Percentiles rank a stretch among this genome's conserved stretches.
These are phyloP conservation scores for Colletotrichum tropicicola DNA, from an alignment of 2,329 filamentous ascomycete genomes.

Conservation along the genomic window DNA sequence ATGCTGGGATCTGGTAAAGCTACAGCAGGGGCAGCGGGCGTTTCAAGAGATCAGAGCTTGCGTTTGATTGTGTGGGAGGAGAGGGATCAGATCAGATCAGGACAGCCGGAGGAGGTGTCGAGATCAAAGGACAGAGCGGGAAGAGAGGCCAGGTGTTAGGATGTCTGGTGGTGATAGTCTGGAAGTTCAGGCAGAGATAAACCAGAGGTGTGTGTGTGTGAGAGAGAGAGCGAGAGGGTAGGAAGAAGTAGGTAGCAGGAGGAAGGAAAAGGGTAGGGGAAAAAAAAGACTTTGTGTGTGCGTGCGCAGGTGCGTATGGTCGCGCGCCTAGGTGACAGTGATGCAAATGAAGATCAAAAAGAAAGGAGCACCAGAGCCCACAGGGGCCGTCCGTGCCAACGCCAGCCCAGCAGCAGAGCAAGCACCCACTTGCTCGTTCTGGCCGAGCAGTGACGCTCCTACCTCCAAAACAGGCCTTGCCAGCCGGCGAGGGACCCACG, in stretches of 20 bases:
- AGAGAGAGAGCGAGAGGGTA: too few species aligned
- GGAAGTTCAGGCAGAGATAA: slow-evolving; percentile 23
- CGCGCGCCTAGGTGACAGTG: slow-evolving; percentile 5
- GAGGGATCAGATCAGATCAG: background rate
- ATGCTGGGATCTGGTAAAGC: slow-evolving; percentile 21
- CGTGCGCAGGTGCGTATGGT: slow-evolving; percentile 1
- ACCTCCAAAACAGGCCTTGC: slow-evolving; percentile 23
- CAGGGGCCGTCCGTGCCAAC: slow-evolving; percentile 27
- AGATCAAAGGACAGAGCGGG: slow-evolving; percentile 5
- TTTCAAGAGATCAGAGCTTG: slow-evolving; percentile 25
- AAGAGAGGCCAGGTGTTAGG: slow-evolving; percentile 21
- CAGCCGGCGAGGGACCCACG: slow-evolving; percentile 9
- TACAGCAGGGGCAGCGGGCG: slow-evolving; percentile 5
- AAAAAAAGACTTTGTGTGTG: slow-evolving; percentile 23
- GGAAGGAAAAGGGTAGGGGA: slow-evolving; percentile 8
- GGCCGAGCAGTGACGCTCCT: slow-evolving; percentile 25
- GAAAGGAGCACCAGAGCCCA: slow-evolving; percentile 30
- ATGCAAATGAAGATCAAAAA: slow-evolving; percentile 32
- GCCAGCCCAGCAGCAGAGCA: slow-evolving; percentile 7
- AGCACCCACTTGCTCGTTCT: background rate
- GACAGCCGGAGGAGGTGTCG: background rate
- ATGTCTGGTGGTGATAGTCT: slow-evolving; percentile 14
- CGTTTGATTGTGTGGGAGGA: background rate
- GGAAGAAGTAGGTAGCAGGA: background rate
- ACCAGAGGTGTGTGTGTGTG: slow-evolving; percentile 10